phyloP scores from a whole-genome alignment of 345 rosid species.

The Corchorus olitorius region DNA sequence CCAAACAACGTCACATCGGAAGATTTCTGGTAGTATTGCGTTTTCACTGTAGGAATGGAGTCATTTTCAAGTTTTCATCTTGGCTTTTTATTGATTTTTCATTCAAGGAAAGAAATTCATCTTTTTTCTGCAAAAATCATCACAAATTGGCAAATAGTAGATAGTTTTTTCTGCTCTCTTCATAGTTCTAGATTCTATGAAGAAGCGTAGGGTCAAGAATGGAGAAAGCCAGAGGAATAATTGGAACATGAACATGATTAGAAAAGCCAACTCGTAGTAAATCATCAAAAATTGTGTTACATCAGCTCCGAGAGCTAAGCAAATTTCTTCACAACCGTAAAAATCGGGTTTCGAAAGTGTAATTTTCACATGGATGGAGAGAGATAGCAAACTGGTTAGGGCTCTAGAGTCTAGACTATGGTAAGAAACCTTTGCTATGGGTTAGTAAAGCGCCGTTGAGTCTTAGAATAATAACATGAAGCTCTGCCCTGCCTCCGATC shows the following conservation, averaged over 20 bases:
- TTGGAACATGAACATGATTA: background rate
- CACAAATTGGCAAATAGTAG: no score
- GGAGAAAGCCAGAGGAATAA: background rate
- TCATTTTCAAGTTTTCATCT: background rate
- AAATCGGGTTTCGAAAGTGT: background rate
- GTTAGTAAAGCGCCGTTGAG: background rate
- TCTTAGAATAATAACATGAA: background rate
- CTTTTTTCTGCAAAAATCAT: background rate
- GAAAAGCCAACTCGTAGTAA: background rate
- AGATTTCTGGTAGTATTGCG: background rate
- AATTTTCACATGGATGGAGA: background rate
- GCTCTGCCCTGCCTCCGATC: background rate
- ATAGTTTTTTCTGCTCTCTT: no score
- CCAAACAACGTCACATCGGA: background rate
- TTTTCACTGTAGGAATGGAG: background rate
- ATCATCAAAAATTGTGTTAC: slow-evolving; percentile 9
- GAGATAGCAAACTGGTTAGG: slow-evolving; percentile 4
- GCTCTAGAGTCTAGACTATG: background rate
- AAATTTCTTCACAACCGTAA: background rate
- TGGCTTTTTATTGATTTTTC: no score
- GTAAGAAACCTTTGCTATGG: background rate
- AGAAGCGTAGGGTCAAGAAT: no score
- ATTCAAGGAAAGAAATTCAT: background rate
- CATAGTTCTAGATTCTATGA: background rate
- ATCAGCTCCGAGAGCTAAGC: background rate